Conservation (phyloP, 2,329 filamentous ascomycete species). For the Sporothrix pallida region DNA sequence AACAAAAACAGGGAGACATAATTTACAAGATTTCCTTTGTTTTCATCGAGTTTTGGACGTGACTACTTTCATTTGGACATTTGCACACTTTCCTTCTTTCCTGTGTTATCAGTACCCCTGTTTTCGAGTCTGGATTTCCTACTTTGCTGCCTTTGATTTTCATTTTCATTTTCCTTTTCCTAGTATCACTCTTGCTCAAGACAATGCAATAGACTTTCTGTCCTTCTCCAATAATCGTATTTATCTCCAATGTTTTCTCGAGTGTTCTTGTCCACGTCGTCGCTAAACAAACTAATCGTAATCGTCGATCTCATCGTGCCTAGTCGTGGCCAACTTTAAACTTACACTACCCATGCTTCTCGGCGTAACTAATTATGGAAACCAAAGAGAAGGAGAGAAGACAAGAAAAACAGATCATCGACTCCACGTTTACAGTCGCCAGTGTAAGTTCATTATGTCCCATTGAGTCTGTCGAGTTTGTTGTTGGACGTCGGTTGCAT, state of each 20-base stretch:
- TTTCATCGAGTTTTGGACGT: no score
- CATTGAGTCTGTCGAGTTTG: no score
- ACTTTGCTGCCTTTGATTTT: background rate
- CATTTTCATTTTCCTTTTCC: background rate
- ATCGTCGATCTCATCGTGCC: background rate
- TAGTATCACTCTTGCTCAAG: background rate
- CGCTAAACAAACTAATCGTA: background rate
- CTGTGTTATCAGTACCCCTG: conserved; percentile 11
- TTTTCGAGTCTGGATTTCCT: background rate
- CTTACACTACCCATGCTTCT: background rate
- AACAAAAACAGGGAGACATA: conserved; percentile 21
- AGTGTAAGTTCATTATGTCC: background rate
- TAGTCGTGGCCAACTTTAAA: background rate
- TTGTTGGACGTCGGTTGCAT: no score
- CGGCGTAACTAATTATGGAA: background rate
- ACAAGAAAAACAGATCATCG: background rate
- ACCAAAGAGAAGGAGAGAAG: background rate
- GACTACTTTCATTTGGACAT: background rate
- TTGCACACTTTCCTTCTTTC: background rate
- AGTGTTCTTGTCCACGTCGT: no score
- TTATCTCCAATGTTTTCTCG: background rate
- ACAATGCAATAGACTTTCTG: conserved; percentile 1
- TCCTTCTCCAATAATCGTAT: background rate
- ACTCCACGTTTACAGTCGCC: background rate
- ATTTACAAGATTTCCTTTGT: background rate